Base-by-base conservation (phyloP, 352 stramenopile species). In the Phytophthora lateralis region DNA sequence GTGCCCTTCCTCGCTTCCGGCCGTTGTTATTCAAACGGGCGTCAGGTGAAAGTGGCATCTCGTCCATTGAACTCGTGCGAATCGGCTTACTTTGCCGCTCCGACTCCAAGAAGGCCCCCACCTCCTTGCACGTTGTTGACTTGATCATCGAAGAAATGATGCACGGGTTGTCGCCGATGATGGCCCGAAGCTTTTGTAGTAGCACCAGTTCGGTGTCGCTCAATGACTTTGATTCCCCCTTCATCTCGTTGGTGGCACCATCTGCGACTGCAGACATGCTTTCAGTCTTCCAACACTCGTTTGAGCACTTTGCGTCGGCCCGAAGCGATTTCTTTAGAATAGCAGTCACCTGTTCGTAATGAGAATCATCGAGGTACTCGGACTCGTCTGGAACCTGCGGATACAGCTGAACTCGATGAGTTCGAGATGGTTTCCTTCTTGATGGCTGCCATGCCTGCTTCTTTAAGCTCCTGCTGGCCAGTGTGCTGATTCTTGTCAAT, bases 341-440 rank as follows among this genome's bases (percentile, higher is more conserved):
- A 10, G 51, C 54, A 41, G 65, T 75, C 42, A 90, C 68, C 21
- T 82, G 43, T 17, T 35, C 46, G 35, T 58, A 71, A 50, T 92
- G 67, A 37, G 73, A 85, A 43, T 93, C 75, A 27, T 93, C 83
- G 15, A 91, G 35, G 37, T 87, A 88, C 54, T 93, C 81, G 0
- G 78, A 89, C 52, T 85, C 69, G 35, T 90, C 79, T 6, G 54
- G 54, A 15, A 74, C 63, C 29, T 66, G 58, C 10, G 56, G 57
- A 21, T 58, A 57, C 18, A 56, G 38, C 55, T 83, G 72, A 10
- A 61, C 38, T 15, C 75, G 76, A 6, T 55, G 29, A 3, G 65
- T 34, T 15, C 62, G 69, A 61, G 66, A 55, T 10, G 56, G 29
- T 24, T 69, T 74, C 24, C 37, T 73, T 44, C 30, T 70, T 34